Conservation (phyloP, 2,329 filamentous ascomycete species). For the Xylariaceae sp. region DNA sequence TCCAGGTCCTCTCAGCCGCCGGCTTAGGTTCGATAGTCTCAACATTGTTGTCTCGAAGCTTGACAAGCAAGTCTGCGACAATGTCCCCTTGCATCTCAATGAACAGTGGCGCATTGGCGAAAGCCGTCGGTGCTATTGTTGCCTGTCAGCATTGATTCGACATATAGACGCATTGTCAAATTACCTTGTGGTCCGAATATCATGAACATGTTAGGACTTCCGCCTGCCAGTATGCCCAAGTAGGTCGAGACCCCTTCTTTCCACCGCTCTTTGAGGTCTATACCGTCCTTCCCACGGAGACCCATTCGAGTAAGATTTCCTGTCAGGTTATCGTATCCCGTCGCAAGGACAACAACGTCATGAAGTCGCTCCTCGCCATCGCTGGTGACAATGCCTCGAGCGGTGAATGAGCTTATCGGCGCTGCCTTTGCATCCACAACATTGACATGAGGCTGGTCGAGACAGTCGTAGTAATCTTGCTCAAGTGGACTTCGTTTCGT, state of each 20-base stretch:
- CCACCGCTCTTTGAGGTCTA: constrained; percentile 29
- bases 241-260: constrained; percentile 12
- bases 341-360: constrained; percentile 38
- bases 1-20: too few relatives aligned
- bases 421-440: constrained; percentile 29
- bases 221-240: constrained; percentile 13
- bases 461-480: constrained; percentile 31
- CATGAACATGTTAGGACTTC: constrained; percentile 18
- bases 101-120: too few relatives aligned
- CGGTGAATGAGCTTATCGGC: constrained; percentile 22
- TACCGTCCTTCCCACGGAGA: constrained; percentile 16
- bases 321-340: constrained; percentile 41
- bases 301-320: constrained; percentile 31
- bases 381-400: constrained; percentile 22
- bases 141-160: too few relatives aligned
- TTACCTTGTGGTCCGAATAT: constrained; percentile 12
- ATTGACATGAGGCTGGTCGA: constrained; percentile 32
- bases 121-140: too few relatives aligned
- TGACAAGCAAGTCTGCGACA: too few relatives aligned
- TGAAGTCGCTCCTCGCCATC: constrained; percentile 19
- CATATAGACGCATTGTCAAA: too few relatives aligned
- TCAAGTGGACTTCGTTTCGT: constrained; percentile 39
- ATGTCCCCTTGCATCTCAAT: too few relatives aligned
- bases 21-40: too few relatives aligned
- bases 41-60: too few relatives aligned